Percentiles rank a stretch among this genome's conserved stretches.
phyloP scores from a whole-genome alignment of 805 yeast species.

The Candida qinlingensis region DNA sequence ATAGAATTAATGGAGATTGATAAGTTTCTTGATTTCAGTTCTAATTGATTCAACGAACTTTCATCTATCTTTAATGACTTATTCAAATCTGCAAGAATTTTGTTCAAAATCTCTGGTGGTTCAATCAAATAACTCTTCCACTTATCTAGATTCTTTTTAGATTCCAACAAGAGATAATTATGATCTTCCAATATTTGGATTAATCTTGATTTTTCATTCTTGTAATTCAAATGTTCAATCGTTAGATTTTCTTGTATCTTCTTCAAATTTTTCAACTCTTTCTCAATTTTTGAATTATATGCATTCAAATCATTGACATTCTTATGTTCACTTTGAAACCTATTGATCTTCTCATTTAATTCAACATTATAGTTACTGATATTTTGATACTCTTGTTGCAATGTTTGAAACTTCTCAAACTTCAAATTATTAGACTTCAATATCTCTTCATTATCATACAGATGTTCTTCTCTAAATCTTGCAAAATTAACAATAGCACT shows the following conservation, averaged over 20 bases:
- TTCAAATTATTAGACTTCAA: conserved; percentile 48
- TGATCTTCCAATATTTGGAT: conserved; percentile 57
- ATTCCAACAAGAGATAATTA: conserved; percentile 50
- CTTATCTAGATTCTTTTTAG: conserved; percentile 53
- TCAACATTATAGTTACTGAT: conserved; percentile 27
- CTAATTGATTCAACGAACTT: conserved; percentile 34
- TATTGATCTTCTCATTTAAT: conserved; percentile 20
- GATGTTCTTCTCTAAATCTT: conserved; percentile 72
- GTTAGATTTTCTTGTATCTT: conserved; percentile 57
- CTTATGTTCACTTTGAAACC: conserved; percentile 1
- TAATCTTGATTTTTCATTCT: conserved; percentile 52
- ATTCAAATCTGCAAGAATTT: conserved; percentile 48
- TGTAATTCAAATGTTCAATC: conserved; percentile 58
- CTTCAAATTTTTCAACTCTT: conserved; percentile 55
- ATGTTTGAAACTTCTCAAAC: conserved; percentile 39
- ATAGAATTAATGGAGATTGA: conserved; percentile 54
- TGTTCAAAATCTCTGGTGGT: conserved; percentile 49
- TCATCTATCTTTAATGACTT: conserved; percentile 38
- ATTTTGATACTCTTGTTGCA: conserved; percentile 35
- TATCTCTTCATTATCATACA: conserved; percentile 61
- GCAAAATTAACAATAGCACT: conserved; percentile 87
- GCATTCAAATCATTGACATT: conserved; percentile 37
- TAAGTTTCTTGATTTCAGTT: conserved; percentile 44
- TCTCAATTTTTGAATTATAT: conserved; percentile 53
- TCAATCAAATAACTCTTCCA: conserved; percentile 55